A percentile compares a stretch with the other conserved stretches of the same genome.
Evolutionary conservation across 2,329 filamentous ascomycete genomes (phyloP).

Genomic region (Dothideomycetes sp.): DNA sequence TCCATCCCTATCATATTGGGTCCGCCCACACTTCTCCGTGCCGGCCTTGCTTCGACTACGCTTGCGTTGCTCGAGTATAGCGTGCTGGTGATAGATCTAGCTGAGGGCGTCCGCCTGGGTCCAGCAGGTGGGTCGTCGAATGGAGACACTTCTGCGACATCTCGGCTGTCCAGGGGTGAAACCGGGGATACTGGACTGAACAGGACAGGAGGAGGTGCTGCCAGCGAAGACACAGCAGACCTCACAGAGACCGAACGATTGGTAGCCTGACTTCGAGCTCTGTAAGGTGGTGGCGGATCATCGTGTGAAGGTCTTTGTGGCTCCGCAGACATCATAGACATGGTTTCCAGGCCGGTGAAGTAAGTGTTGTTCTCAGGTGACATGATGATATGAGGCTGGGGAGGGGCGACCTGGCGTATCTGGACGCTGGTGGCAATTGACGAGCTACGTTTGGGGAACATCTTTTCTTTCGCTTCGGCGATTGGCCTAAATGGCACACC

Average conservation of each 20-base stretch:
- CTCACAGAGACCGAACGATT: neutral
- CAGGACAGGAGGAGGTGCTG: neutral
- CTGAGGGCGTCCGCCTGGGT: neutral
- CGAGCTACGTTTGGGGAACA: neutral
- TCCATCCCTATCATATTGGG: neutral
- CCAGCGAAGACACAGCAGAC: neutral
- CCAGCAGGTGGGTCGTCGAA: slow-evolving; percentile 2
- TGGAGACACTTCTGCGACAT: neutral
- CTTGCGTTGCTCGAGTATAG: slow-evolving; percentile 8
- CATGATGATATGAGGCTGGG: neutral
- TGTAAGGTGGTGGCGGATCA: slow-evolving; percentile 8
- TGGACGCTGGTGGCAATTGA: neutral
- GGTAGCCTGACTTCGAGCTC: slow-evolving; percentile 3
- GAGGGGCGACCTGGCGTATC: neutral
- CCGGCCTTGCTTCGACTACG: slow-evolving; percentile 7
- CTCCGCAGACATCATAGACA: slow-evolving; percentile 3
- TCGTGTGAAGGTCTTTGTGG: neutral
- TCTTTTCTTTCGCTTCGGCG: neutral
- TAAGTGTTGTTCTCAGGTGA: slow-evolving; percentile 7
- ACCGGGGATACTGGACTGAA: neutral
- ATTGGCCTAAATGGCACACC: neutral
- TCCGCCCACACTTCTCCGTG: slow-evolving; percentile 1
- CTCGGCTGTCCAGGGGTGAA: neutral
- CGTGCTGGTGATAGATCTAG: slow-evolving; percentile 4
- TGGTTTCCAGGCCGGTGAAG: slow-evolving; percentile 8